Conservation (phyloP, 1,284 basidiomycete species). For the Microstroma glucosiphilum region DNA sequence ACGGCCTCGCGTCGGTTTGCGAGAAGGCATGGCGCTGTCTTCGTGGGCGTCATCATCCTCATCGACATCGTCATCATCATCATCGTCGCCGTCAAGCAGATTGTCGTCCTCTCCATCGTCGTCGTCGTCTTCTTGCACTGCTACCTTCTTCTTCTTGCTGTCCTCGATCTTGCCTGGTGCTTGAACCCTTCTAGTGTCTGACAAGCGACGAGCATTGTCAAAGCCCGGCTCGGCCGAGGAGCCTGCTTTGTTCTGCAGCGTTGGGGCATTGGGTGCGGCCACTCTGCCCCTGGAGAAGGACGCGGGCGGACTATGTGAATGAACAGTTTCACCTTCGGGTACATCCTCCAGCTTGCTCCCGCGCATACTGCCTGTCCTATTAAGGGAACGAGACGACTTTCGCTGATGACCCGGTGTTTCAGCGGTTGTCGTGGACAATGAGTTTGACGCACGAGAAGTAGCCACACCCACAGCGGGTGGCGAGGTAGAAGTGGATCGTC, state of each 20-base stretch:
- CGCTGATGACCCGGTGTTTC: neutral
- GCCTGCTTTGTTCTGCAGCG: neutral
- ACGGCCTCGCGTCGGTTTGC: neutral
- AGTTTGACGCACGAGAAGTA: neutral
- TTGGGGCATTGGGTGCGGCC: neutral
- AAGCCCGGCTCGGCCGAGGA: neutral
- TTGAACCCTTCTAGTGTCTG: neutral
- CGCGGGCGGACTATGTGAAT: neutral
- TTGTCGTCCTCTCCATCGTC: neutral
- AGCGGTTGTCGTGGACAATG: neutral
- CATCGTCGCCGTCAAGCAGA: neutral
- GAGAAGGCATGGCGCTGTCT: neutral
- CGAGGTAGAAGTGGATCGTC: neutral
- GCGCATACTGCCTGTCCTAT: neutral
- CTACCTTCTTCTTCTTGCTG: neutral
- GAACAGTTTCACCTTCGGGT: neutral
- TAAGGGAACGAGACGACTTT: neutral
- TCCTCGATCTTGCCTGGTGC: neutral
- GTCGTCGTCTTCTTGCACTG: neutral
- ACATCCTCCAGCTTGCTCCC: conserved; percentile 7
- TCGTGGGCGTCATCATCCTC: neutral
- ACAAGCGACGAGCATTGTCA: neutral
- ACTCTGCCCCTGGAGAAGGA: neutral
- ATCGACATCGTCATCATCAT: neutral
- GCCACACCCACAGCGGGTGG: neutral